phyloP scores from a whole-genome alignment of 2,329 filamentous ascomycete species.

The Lasiodiplodia citricola region DNA sequence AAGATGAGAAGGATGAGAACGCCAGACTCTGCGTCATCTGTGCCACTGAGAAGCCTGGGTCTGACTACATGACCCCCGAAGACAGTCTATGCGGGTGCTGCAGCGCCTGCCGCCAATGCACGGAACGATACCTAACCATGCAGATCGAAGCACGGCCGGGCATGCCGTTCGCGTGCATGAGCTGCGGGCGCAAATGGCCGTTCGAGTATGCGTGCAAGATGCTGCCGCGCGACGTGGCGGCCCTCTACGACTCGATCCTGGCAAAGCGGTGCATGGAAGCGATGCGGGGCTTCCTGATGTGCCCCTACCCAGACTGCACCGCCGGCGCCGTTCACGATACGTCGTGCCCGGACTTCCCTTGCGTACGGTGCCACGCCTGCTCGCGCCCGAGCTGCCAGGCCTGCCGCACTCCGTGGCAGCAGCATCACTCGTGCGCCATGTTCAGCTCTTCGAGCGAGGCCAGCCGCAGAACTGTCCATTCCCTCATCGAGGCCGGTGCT shows the following conservation, averaged over 20 bases:
- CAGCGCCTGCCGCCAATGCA: too few relatives aligned
- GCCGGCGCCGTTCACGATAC: background rate
- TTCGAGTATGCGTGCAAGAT: too few relatives aligned
- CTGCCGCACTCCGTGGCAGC: background rate
- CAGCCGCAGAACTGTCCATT: background rate
- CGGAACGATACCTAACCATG: too few relatives aligned
- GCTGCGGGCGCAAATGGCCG: too few relatives aligned
- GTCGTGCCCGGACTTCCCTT: background rate
- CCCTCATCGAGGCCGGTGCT: background rate
- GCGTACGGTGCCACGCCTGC: background rate
- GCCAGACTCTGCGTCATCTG: too few relatives aligned
- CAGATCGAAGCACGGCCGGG: too few relatives aligned
- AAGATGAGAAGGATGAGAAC: too few relatives aligned
- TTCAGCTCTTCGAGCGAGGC: background rate
- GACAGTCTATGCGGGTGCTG: too few relatives aligned
- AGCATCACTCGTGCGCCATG: background rate
- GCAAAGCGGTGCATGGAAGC: background rate
- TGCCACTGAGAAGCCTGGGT: too few relatives aligned
- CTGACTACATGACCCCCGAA: too few relatives aligned
- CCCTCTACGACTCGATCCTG: background rate
- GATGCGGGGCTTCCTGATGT: background rate
- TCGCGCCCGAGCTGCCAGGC: background rate
- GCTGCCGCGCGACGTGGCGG: too few relatives aligned
- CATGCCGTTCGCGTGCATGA: too few relatives aligned
- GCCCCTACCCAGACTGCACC: background rate